Percentiles rank a stretch among this genome's conserved stretches.
phyloP scores from a whole-genome alignment of 2,329 filamentous ascomycete species.

The Epichloe elymi region DNA sequence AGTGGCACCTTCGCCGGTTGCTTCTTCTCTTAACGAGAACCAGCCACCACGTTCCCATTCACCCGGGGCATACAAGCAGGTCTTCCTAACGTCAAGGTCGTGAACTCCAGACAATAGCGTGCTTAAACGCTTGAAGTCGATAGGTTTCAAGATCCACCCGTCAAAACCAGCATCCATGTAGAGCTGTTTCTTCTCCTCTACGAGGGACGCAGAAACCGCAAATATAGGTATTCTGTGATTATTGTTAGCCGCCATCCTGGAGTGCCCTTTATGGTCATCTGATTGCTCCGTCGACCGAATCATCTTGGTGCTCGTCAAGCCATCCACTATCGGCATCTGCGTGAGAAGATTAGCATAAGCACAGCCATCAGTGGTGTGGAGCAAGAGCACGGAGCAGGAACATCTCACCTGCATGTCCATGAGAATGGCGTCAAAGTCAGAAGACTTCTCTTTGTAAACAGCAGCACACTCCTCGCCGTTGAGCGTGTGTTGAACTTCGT shows the following conservation, averaged over 20 bases:
- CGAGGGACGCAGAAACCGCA: conserved; percentile 71
- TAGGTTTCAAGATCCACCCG: conserved; percentile 81
- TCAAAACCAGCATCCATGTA: conserved; percentile 77
- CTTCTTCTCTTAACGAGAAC: conserved; percentile 35
- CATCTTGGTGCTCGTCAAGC: conserved; percentile 68
- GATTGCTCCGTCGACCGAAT: conserved; percentile 61
- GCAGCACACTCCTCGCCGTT: conserved; percentile 78
- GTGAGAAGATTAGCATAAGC: neutral
- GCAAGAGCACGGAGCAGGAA: neutral
- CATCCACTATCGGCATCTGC: conserved; percentile 91
- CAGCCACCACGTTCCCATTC: conserved; percentile 80
- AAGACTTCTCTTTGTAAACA: conserved; percentile 50
- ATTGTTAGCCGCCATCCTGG: conserved; percentile 43
- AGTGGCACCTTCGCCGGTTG: conserved; percentile 4
- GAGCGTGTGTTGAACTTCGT: conserved; percentile 56
- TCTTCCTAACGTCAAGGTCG: conserved; percentile 40
- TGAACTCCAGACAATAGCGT: conserved; percentile 57
- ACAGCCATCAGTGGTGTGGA: neutral
- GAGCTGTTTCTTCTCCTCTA: conserved; percentile 52
- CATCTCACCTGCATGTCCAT: conserved; percentile 81
- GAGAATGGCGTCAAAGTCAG: conserved; percentile 61
- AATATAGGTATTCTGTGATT: conserved; percentile 69
- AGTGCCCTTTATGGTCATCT: conserved; percentile 34
- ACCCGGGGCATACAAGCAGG: conserved; percentile 56
- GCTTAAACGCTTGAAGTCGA: conserved; percentile 65